Evolutionary conservation across 1,284 basidiomycete species (phyloP), one percentile per base, ranked within the genome.

Genomic region (Rhizoctonia solani): DNA sequence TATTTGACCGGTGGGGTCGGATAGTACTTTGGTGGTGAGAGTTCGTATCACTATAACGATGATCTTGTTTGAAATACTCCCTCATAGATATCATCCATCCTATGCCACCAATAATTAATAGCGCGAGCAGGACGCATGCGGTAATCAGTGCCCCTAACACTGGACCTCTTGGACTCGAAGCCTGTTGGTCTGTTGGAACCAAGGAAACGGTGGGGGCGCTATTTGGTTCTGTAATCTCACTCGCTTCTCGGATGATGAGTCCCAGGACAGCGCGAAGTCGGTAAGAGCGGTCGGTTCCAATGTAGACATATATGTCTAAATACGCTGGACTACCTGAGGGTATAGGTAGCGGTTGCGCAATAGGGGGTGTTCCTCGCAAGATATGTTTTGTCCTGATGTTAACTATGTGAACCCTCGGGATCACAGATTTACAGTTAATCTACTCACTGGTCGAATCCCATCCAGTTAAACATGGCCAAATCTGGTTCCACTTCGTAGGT

Each of bases 401-500:
- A 14, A 29, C 14, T 49, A 39, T 16, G 23, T 2, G 21, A 3
- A 4, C 2, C 16, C n/a, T n/a, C n/a, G n/a, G n/a, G 29, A 19
- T 8, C 14, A 52, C 25, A 52, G 6, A 52, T 19, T 21, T 4
- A 27, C 19, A 8, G 49, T 27, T 4, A 23, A 39, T 13, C 21
- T n/a, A 8, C 44, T 46, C 21, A 42, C 58, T 34, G 27, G 8
- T 63, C 59, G 23, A 52, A 63, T 14, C 11, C 13, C 59, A 63
- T 63, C 59, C 59, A 63, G 9, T 37, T 41, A n/a, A 63, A 52
- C 9, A 30, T 30, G 13, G 59, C 37, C 25, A 63, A 42, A 37
- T 63, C 49, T 4, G 59, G 59, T 8, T 42, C 32, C 14, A 39
- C 19, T 3, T 63, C 59, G 25, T 63, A 52, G 21, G 49, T 34